Evolutionary conservation across 345 rosid species (phyloP), one percentile per base, ranked within the genome.

Genomic region (Eucalyptus marginata): DNA sequence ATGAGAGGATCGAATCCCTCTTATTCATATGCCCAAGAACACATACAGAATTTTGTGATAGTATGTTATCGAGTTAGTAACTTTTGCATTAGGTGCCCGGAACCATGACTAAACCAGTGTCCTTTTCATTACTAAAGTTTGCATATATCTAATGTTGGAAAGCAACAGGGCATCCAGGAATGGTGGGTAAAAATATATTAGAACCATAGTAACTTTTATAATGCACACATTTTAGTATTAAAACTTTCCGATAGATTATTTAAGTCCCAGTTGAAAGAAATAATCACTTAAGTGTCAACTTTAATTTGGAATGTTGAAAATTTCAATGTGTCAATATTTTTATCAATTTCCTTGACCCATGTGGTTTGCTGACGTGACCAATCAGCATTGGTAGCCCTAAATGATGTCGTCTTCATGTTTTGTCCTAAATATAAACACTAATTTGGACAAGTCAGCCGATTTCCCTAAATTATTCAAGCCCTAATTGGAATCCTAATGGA

Each of bases 341-440:
- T 59, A 12, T 59, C 31, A 59, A 59, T 59, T 59, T 59, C 7
- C 4, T 27, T 27, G 8, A 59, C 66, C n/a, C 5, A 59, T 0
- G 7, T 59, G 33, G 31, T 11, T 2, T 29, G n/a, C 7, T 1
- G 13, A 11, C 0, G 0, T 59, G 68, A 12, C 16, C n/a, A 9
- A 1, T 59, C 2, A 59, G 31, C 68, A 27, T 59, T 59, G 14
- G 2, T 27, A 59, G 33, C 2, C 68, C 33, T 59, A 27, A 59
- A 1, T 0, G 16, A 27, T 0, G 16, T 3, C 1, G 8, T 62
- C 33, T 12, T 7, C 68, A 59, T 29, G 68, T 5, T 59, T 59
- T 27, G 17, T 29, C 4, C 8, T 29, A 27, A 62, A 29, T 29
- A 12, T 62, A 1, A 13, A 0, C n/a, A 62, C 68, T 59, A 59